Conservation (phyloP, 2,329 filamentous ascomycete genomes). For the Botrytis pseudocinerea region DNA sequence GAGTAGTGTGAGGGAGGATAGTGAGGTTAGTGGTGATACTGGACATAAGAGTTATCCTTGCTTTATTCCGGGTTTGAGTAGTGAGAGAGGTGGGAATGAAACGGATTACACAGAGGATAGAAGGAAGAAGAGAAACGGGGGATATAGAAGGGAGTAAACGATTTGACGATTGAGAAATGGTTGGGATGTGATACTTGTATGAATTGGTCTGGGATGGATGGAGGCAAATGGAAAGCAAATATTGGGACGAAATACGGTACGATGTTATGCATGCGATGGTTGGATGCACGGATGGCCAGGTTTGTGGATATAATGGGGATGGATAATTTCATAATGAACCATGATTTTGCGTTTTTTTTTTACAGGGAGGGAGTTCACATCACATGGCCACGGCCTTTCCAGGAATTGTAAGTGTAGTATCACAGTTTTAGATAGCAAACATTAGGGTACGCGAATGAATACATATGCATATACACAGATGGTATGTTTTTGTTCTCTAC, state of each 20-base stretch:
- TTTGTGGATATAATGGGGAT: constrained; percentile 4
- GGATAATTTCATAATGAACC: constrained; percentile 7
- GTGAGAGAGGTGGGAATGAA: constrained; percentile 27
- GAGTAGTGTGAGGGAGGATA: constrained; percentile 29
- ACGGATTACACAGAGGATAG: constrained; percentile 39
- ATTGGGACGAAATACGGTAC: constrained; percentile 10
- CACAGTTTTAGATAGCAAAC: constrained; percentile 3
- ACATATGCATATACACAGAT: background rate
- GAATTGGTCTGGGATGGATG: background rate
- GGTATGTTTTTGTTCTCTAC: background rate
- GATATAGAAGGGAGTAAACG: constrained; percentile 22
- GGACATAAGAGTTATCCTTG: constrained; percentile 43
- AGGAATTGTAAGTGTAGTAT: constrained; percentile 14
- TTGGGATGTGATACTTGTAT: background rate
- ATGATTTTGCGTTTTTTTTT: background rate
- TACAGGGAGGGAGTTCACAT: background rate
- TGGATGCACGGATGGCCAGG: background rate
- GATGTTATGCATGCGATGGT: background rate
- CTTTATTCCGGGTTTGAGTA: constrained; percentile 39
- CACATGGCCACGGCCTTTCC: background rate
- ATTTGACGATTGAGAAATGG: background rate
- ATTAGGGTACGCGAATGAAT: background rate
- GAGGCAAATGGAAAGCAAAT: background rate
- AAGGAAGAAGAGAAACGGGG: constrained; percentile 34
- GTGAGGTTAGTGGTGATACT: constrained; percentile 34